Conservation (phyloP, 2,329 filamentous ascomycete genomes). For the Elsinoe australis region DNA sequence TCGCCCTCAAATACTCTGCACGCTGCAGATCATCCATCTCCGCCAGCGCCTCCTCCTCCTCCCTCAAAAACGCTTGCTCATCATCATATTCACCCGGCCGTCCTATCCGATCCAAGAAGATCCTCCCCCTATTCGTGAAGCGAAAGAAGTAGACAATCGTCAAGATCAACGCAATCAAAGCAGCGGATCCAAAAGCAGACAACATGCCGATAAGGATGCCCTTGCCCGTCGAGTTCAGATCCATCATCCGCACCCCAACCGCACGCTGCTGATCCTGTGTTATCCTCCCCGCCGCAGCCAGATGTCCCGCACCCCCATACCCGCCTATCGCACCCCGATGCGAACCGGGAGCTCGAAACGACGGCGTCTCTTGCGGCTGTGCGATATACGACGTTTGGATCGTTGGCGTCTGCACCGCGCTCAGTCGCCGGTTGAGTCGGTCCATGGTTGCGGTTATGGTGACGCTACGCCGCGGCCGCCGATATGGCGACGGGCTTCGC, state of each 20-base stretch:
- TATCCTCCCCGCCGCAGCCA: background rate
- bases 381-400: constrained; percentile 18
- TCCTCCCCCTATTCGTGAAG: constrained; percentile 79
- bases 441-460: background rate
- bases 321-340: constrained; percentile 17
- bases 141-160: constrained; percentile 86
- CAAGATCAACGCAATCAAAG: constrained; percentile 71
- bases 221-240: constrained; percentile 50
- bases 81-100: constrained; percentile 95
- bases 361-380: constrained; percentile 17
- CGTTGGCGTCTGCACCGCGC: constrained; percentile 16
- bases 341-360: constrained; percentile 2
- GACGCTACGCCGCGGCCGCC: constrained; percentile 20
- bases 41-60: constrained; percentile 92
- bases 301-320: background rate
- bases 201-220: constrained; percentile 92
- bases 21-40: constrained; percentile 89
- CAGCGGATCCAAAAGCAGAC: constrained; percentile 86
- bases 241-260: background rate
- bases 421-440: background rate
- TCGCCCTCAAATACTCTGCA: constrained; percentile 86
- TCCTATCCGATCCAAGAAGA: constrained; percentile 86
- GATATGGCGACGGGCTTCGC: constrained; percentile 19
- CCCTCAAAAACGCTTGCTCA: constrained; percentile 85
- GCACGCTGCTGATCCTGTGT: background rate